Evolutionary conservation across 2,329 filamentous ascomycete species (phyloP).

Genomic region (Diplodia seriata): DNA sequence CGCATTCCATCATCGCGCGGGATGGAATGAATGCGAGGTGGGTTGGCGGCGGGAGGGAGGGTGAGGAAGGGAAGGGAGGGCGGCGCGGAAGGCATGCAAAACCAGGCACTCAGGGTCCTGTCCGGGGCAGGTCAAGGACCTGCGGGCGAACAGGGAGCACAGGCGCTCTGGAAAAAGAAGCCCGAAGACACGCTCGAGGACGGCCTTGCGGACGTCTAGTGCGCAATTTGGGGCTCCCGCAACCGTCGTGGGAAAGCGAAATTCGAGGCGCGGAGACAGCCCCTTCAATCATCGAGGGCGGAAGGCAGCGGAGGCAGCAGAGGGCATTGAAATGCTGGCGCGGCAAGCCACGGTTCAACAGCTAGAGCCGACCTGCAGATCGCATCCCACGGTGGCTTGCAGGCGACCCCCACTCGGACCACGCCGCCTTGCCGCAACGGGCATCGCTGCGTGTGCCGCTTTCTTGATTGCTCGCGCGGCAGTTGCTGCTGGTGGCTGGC

Average conservation of each 20-base stretch:
- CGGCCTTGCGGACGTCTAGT: not conserved
- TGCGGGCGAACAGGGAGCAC: not conserved
- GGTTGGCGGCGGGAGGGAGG: conserved; percentile 10
- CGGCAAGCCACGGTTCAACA: conserved; percentile 26
- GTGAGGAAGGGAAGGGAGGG: not conserved
- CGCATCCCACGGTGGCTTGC: conserved; percentile 28
- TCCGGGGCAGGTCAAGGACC: not conserved
- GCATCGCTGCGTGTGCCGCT: conserved; percentile 25
- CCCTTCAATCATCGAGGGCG: conserved; percentile 17
- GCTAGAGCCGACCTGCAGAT: conserved; percentile 28
- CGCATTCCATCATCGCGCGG: conserved; percentile 28
- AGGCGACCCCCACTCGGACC: conserved; percentile 23
- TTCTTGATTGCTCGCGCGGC: conserved; percentile 10
- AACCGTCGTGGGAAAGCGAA: not conserved
- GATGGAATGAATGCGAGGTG: conserved; percentile 13
- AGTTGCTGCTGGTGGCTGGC: conserved; percentile 21
- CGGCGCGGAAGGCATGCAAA: conserved; percentile 24
- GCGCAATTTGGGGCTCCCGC: conserved; percentile 14
- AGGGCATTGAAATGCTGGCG: conserved; percentile 8
- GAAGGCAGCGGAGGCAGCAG: not conserved
- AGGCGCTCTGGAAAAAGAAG: not conserved
- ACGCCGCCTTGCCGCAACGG: conserved; percentile 5
- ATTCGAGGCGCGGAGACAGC: conserved; percentile 18
- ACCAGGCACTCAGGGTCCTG: conserved; percentile 22
- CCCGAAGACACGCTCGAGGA: not conserved